Conservation (phyloP, 495 filamentous ascomycete species). For the Aspergillus olivimuriae region DNA sequence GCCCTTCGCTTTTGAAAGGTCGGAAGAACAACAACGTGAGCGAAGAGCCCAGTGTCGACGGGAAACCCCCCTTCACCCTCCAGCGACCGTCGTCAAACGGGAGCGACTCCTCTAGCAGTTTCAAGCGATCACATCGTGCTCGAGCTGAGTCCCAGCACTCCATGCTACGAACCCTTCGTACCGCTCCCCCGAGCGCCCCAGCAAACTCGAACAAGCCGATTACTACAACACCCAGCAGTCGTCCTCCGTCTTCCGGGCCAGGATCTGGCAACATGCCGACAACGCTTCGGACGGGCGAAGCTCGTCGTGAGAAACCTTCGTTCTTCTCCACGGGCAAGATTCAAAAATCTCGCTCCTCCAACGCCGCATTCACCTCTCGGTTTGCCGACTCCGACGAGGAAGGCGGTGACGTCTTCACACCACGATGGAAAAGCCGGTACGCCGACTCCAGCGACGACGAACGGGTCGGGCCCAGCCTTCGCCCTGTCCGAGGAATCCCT, state of each 20-base stretch:
- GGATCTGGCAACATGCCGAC: slow-evolving; percentile 34
- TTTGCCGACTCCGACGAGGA: slow-evolving; percentile 74
- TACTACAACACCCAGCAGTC: not conserved
- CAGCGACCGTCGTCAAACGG: slow-evolving; percentile 41
- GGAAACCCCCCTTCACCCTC: slow-evolving; percentile 9
- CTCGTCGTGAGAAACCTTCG: slow-evolving; percentile 32
- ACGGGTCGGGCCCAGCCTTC: slow-evolving; percentile 28
- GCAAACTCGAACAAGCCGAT: not conserved
- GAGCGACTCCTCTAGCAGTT: slow-evolving; percentile 59
- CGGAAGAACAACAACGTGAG: not conserved
- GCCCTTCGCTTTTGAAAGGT: slow-evolving; percentile 15
- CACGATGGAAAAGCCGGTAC: slow-evolving; percentile 61
- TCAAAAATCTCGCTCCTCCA: slow-evolving; percentile 21
- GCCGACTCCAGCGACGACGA: slow-evolving; percentile 78
- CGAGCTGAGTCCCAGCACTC: slow-evolving; percentile 31
- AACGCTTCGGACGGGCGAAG: slow-evolving; percentile 40
- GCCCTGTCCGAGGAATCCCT: slow-evolving; percentile 62
- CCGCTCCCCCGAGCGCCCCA: slow-evolving; percentile 17
- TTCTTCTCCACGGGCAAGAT: slow-evolving; percentile 44
- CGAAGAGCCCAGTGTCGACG: slow-evolving; percentile 3
- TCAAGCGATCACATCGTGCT: slow-evolving; percentile 43
- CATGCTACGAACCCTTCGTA: slow-evolving; percentile 54
- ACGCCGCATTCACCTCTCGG: slow-evolving; percentile 29
- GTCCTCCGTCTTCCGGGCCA: not conserved
- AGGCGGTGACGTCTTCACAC: slow-evolving; percentile 37